Evolutionary conservation across 371 early-diverging fungal genomes (phyloP), one percentile per base, ranked within the genome.

Genomic region (Entomophthora muscae): DNA sequence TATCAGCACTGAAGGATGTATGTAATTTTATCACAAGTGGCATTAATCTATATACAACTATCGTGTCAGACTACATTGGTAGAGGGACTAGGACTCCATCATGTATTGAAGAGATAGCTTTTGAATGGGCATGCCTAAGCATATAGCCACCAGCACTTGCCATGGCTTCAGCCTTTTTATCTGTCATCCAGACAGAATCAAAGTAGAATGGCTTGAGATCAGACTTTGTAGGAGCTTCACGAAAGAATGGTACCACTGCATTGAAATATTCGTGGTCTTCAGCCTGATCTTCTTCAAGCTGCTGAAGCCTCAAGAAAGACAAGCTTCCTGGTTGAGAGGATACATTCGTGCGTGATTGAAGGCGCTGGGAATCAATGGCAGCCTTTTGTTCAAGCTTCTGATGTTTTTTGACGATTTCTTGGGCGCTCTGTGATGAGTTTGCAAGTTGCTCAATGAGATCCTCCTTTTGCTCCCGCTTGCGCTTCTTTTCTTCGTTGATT

Each of bases 401-500:
- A 42, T 42, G 42, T 17, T 42, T 42, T 17, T 42, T 42, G 42
- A 42, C 42, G 17, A 42, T 42, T 17, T 42, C 42, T 42, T 42
- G 42, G 42, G 42, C 58, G 3, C 29, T 29, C 26, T 12, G 13
- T 29, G 13, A 29, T 29, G 58, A 57, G 29, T 57, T 69, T 65
- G 77, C 82, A 63, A 82, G 56, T 66, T 75, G 76, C 28, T 74
- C 65, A 32, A 82, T 77, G 21, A 78, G 64, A 17, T 78, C 79
- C 0, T 72, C 69, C 57, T 80, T 76, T 32, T 79, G 73, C 29
- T 67, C 67, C 61, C 77, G 75, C 56, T 73, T 77, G 26, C 67
- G 59, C 42, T 66, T 68, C 61, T 75, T 66, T 59, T 80, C 79
- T 52, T 82, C 77, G 61, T 75, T 77, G 30, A 78, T 55, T 55